Evolutionary conservation across 352 stramenopile species (phyloP).

Genomic region (Globisporangium takayamanum): DNA sequence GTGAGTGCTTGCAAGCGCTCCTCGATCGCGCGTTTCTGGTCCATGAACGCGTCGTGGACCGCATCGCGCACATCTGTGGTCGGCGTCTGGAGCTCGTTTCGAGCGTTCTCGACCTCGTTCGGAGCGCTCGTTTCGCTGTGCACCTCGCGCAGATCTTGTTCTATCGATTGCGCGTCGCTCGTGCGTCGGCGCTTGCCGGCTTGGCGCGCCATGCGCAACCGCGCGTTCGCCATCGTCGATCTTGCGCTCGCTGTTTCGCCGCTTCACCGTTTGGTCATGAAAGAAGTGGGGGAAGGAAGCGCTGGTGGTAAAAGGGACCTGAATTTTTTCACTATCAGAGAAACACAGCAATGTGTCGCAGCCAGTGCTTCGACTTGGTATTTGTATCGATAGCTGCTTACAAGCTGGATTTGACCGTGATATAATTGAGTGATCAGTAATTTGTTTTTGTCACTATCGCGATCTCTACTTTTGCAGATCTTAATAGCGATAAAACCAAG

Average conservation of each 20-base stretch:
- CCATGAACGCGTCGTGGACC: slow-evolving; percentile 26
- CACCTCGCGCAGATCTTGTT: slow-evolving; percentile 16
- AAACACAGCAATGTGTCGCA: too few species aligned
- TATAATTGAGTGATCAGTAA: too few species aligned
- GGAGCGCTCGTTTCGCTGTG: slow-evolving; percentile 7
- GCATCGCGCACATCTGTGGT: slow-evolving; percentile 16
- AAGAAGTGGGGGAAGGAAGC: neutral
- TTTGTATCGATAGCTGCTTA: too few species aligned
- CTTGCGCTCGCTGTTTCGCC: neutral
- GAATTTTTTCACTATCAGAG: too few species aligned
- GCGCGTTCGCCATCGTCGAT: slow-evolving; percentile 60
- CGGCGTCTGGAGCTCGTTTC: slow-evolving; percentile 12
- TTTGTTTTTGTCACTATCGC: too few species aligned
- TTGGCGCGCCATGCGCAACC: slow-evolving; percentile 51
- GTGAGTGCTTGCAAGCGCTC: slow-evolving; percentile 33
- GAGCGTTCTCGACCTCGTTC: neutral
- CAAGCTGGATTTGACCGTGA: too few species aligned
- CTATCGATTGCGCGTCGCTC: slow-evolving; percentile 17
- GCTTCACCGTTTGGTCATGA: neutral
- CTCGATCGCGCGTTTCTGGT: slow-evolving; percentile 38
- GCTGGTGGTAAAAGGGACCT: too few species aligned
- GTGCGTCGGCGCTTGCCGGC: slow-evolving; percentile 22
- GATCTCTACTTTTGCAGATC: too few species aligned
- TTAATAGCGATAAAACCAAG: too few species aligned
- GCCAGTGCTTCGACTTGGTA: too few species aligned